A percentile compares a stretch with the other conserved stretches of the same genome.
Evolutionary conservation across 2,329 filamentous ascomycete species (phyloP).

Genomic region (Hypocreales sp.): DNA sequence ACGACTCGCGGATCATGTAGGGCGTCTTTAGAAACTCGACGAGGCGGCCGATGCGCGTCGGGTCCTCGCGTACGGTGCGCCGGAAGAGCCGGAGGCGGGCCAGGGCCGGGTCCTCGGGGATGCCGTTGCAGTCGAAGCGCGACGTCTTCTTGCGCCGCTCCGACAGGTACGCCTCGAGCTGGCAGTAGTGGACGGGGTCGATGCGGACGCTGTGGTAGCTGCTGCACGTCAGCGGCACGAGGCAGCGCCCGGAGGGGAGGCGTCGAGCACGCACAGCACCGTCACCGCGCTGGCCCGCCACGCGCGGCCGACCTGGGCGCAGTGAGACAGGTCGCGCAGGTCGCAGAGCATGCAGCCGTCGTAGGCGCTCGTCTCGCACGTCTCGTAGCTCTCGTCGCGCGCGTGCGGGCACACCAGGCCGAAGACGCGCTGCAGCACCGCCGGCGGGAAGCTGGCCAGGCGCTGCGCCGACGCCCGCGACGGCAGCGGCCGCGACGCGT

Average conservation of each 20-base stretch:
- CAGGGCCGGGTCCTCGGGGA: conserved; percentile 66
- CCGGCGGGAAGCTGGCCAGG: conserved; percentile 43
- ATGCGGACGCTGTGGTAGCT: conserved; percentile 86
- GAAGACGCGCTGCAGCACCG: conserved; percentile 67
- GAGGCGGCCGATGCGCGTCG: conserved; percentile 47
- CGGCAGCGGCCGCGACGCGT: no score
- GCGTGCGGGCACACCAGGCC: conserved; percentile 70
- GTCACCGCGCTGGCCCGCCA: conserved; percentile 45
- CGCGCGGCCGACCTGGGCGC: conserved; percentile 54
- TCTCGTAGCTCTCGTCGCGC: conserved; percentile 61
- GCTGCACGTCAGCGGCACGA: no score
- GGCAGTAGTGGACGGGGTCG: conserved; percentile 88
- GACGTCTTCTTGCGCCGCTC: conserved; percentile 63
- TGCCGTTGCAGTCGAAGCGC: conserved; percentile 60
- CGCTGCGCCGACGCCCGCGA: conserved; percentile 23
- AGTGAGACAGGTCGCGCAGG: conserved; percentile 73
- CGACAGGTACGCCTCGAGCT: conserved; percentile 65
- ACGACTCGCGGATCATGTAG: conserved; percentile 87
- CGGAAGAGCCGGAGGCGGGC: conserved; percentile 64
- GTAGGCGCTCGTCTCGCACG: conserved; percentile 66
- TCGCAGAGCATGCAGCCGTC: conserved; percentile 89
- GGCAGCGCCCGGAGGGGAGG: no score
- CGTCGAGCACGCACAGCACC: conserved; percentile 40
- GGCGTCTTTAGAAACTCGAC: conserved; percentile 77
- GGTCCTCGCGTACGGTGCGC: conserved; percentile 67